Conservation (phyloP, 305 asterid species). For the Withania somnifera region DNA sequence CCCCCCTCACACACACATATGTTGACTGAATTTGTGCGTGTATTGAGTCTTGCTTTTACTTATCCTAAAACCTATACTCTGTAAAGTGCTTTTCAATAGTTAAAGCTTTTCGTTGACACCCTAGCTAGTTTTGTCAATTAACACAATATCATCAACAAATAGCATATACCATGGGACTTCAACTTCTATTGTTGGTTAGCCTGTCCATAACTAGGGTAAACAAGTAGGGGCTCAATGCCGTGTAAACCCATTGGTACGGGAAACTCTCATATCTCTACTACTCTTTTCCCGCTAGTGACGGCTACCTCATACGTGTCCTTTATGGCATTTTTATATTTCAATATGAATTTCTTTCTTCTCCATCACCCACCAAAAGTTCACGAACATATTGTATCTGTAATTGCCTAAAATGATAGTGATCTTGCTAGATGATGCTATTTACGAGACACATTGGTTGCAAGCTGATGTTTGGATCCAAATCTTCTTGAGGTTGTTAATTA, state of each 20-base stretch:
- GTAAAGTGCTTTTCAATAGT: background rate
- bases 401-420: background rate
- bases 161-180: background rate
- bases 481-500: background rate
- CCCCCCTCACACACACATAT: background rate
- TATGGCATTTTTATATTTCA: background rate
- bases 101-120: background rate
- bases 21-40: background rate
- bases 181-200: background rate
- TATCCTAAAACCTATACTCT: too few relatives aligned
- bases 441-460: background rate
- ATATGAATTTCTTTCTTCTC: background rate
- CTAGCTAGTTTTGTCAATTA: background rate
- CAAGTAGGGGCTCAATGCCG: background rate
- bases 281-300: background rate
- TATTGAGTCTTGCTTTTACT: too few relatives aligned
- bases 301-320: background rate
- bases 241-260: background rate
- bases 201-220: background rate
- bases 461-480: background rate
- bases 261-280: background rate
- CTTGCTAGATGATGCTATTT: background rate
- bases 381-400: background rate
- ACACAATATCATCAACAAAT: background rate
- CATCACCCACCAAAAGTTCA: background rate